Percentiles rank a stretch among this genome's conserved stretches.
These are phyloP conservation scores for Alternaria sp. DNA, from an alignment of 2,329 filamentous ascomycete genomes.

Conservation along the genomic window DNA sequence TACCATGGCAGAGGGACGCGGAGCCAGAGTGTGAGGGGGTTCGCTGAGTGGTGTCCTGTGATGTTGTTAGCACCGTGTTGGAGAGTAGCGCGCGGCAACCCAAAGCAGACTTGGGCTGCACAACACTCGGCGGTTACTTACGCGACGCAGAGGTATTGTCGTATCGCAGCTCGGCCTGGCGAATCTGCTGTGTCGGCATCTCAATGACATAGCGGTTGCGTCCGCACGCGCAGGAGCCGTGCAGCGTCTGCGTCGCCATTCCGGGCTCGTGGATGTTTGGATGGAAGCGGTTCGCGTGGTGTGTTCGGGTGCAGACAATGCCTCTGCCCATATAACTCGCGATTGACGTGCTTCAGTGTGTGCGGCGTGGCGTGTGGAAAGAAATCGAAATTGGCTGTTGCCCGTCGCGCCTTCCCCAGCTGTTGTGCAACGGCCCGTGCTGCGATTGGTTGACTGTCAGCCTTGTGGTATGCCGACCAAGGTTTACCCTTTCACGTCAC, in stretches of 20 bases:
- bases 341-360: conserved; percentile 13
- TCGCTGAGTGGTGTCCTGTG: conserved; percentile 68
- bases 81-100: background rate
- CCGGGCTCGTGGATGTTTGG: background rate
- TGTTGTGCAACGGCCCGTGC: conserved; percentile 10
- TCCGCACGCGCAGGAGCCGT: conserved; percentile 83
- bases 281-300: background rate
- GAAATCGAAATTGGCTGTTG: conserved; percentile 12
- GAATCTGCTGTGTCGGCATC: conserved; percentile 68
- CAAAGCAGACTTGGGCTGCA: background rate
- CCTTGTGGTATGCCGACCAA: conserved; percentile 6
- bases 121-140: conserved; percentile 57
- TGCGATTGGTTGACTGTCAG: conserved; percentile 12
- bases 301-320: background rate
- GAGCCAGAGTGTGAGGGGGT: conserved; percentile 79
- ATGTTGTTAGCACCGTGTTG: background rate
- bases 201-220: conserved; percentile 81
- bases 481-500: background rate
- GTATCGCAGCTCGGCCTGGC: conserved; percentile 68
- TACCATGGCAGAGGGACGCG: conserved; percentile 84
- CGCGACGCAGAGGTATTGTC: conserved; percentile 73
- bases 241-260: conserved; percentile 60
- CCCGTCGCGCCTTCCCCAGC: conserved; percentile 10
- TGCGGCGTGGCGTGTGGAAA: conserved; percentile 10
- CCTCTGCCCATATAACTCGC: background rate